Evolutionary conservation across 305 asterid species (phyloP), one percentile per base, ranked within the genome.

Genomic region (Stenogyne calaminthoides): DNA sequence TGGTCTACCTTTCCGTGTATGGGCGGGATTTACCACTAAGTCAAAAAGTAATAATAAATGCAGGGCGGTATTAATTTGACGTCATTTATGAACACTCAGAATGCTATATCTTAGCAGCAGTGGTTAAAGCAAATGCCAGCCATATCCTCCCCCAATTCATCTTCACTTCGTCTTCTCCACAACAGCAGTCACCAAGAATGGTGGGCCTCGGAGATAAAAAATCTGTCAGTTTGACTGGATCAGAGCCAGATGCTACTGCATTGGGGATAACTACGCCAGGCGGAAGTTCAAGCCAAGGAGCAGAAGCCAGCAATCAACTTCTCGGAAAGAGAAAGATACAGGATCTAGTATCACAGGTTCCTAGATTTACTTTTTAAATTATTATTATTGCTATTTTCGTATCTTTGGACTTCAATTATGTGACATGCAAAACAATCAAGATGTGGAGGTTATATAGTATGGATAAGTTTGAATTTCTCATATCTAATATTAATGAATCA

Each of bases 221-320:
- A 77, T 85, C 98, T 49, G 79, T 87, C 14, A 92, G 96, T 83
- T 83, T 92, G 88, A 90, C 96, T 1, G 97, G 98, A 51, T 95
- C 96, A 42, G 97, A 92, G 81, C 96, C 96, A 32, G 96, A 92
- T 81, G 96, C 91, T 66, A 88, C 97, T 72, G 96, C 90, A 77
- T 90, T 96, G 20, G 99, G 98, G 67, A 77, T 88, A 19, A 91
- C 96, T 47, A 88, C 99, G 25, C 94, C 97, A 0, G 98, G 96
- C 59, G 99, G 97, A 27, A 92, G 98, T 83, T 89, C 98, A 44
- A 95, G 97, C 82, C 96, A 89, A 76, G 99, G 98, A 78, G 87
- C 91, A 39, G 98, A 92, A 81, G 93, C 96, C 4, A 89, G 92
- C 84, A 87, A 85, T 83, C 97, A 95, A 47, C 86, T 95, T 76